These are phyloP conservation scores for Microthyrium microscopicum DNA, from an alignment of 2,329 filamentous ascomycete genomes.

Conservation along the genomic window DNA sequence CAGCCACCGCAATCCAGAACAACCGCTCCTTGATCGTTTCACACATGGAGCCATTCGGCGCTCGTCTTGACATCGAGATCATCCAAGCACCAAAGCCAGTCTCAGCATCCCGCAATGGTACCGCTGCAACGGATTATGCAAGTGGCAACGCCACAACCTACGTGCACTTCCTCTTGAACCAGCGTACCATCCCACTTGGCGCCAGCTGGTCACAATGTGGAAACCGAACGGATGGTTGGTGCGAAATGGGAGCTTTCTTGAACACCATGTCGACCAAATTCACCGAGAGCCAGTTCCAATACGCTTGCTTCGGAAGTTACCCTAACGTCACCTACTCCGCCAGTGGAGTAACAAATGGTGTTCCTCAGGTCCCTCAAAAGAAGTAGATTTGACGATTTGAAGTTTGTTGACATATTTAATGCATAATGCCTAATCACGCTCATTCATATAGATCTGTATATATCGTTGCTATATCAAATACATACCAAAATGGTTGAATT, in stretches of 20 bases:
- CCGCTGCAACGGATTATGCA: constrained; percentile 28
- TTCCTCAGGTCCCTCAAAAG: too few relatives aligned
- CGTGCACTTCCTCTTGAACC: constrained; percentile 59
- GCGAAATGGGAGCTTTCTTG: constrained; percentile 53
- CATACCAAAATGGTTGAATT: too few relatives aligned
- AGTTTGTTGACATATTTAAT: too few relatives aligned
- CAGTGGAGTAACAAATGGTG: constrained; percentile 34
- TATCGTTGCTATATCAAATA: too few relatives aligned
- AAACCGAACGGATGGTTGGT: constrained; percentile 56
- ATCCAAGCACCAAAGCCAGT: constrained; percentile 52
- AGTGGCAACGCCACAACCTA: constrained; percentile 45
- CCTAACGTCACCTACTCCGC: constrained; percentile 30
- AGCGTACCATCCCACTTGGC: constrained; percentile 54
- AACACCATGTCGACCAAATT: constrained; percentile 42
- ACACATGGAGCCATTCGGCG: constrained; percentile 55
- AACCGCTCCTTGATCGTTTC: constrained; percentile 47
- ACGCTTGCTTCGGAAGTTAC: constrained; percentile 48
- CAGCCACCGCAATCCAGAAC: constrained; percentile 35
- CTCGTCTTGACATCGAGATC: constrained; percentile 56
- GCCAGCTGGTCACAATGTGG: constrained; percentile 50
- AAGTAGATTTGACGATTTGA: too few relatives aligned
- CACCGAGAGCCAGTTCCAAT: constrained; percentile 42
- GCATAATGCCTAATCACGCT: too few relatives aligned
- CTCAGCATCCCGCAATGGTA: constrained; percentile 28
- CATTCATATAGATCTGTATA: too few relatives aligned